These are phyloP conservation scores for Crucibulum laeve DNA, from an alignment of 768 basidiomycete genomes.

Conservation along the genomic window DNA sequence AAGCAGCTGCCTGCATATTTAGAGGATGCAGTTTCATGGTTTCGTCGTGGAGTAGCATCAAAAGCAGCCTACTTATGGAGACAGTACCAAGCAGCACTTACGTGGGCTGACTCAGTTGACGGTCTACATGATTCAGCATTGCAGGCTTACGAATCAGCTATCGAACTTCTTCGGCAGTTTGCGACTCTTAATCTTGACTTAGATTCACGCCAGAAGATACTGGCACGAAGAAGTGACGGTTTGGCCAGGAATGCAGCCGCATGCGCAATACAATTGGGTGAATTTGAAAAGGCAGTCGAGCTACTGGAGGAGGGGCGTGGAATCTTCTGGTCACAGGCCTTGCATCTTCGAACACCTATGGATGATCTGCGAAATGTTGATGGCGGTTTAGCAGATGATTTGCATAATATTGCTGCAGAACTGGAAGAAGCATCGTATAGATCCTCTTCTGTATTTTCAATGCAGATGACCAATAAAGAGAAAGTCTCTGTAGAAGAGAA, in stretches of 20 bases:
- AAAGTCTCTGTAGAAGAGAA: neutral
- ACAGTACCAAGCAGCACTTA: no score
- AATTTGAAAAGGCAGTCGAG: neutral
- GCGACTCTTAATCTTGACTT: neutral
- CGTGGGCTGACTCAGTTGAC: no score
- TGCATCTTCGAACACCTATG: neutral
- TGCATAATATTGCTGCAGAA: neutral
- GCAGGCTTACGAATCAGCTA: neutral
- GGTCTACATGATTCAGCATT: neutral
- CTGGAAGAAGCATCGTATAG: neutral
- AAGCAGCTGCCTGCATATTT: no score
- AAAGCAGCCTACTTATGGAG: no score
- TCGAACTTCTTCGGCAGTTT: no score
- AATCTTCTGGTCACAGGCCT: neutral
- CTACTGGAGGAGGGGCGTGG: neutral
- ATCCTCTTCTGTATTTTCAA: no score
- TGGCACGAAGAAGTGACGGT: neutral
- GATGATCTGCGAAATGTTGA: neutral
- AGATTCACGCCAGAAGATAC: neutral
- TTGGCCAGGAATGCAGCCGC: slow-evolving; percentile 1
- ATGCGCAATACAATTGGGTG: neutral
- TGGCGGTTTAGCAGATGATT: neutral
- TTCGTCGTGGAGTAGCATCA: no score
- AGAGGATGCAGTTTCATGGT: no score
- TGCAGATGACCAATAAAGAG: no score